Percentiles rank a stretch among this genome's conserved stretches.
Evolutionary conservation across 2,329 filamentous ascomycete genomes (phyloP).

Genomic region (Xylaria sp.): DNA sequence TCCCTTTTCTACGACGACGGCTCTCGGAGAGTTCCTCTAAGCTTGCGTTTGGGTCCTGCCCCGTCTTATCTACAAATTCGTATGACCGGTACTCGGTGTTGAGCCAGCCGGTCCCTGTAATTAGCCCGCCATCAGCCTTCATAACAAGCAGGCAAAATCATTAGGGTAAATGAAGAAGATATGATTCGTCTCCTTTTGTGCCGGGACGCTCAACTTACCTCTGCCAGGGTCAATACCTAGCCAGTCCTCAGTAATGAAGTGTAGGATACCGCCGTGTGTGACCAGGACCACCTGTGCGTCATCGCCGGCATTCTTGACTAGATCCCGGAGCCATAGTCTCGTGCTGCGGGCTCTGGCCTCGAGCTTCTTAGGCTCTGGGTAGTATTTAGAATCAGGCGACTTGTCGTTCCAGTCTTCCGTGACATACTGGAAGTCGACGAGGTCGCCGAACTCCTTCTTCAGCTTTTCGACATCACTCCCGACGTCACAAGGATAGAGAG

Average conservation of each 20-base stretch:
- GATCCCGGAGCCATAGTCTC: constrained; percentile 65
- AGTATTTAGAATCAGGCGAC: constrained; percentile 55
- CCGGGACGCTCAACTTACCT: constrained; percentile 50
- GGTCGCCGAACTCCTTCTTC: constrained; percentile 66
- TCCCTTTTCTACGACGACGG: constrained; percentile 57
- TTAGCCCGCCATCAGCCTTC: constrained; percentile 12
- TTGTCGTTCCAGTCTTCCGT: constrained; percentile 79
- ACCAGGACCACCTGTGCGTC: constrained; percentile 78
- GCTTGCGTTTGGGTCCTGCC: constrained; percentile 59
- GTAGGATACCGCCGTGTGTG: constrained; percentile 84
- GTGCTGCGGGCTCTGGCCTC: constrained; percentile 69
- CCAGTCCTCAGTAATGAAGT: constrained; percentile 88
- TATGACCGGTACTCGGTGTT: constrained; percentile 80
- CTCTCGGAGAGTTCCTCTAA: constrained; percentile 62
- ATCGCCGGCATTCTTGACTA: constrained; percentile 53
- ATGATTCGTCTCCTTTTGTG: not conserved
- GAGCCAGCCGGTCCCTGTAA: constrained; percentile 73
- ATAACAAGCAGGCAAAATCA: not conserved
- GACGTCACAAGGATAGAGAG: constrained; percentile 77
- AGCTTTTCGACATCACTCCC: constrained; percentile 69
- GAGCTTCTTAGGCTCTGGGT: constrained; percentile 63
- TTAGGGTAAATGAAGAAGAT: not conserved
- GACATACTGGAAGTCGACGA: constrained; percentile 72
- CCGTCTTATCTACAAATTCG: constrained; percentile 65
- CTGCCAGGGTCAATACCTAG: constrained; percentile 61